A percentile compares a stretch with the other conserved stretches of the same genome.
phyloP scores from a whole-genome alignment of 495 filamentous ascomycete species.

The Thermochaetoides thermophila region DNA sequence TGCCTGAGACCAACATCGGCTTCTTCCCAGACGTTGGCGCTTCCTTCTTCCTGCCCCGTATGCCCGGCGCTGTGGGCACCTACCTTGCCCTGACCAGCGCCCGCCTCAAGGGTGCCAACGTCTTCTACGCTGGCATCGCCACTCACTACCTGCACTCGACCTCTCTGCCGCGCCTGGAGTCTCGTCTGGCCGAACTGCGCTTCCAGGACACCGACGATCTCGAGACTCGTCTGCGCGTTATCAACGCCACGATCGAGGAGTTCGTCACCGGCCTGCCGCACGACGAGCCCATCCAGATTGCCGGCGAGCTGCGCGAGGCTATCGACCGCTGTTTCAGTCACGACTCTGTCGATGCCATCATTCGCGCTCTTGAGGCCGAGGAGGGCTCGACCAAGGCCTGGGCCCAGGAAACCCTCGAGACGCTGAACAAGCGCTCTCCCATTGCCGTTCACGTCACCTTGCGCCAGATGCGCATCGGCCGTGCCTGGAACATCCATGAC shows the following conservation, averaged over 20 bases:
- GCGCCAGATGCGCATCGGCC: constrained; percentile 60
- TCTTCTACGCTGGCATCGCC: constrained; percentile 71
- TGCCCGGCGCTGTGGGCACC: constrained; percentile 71
- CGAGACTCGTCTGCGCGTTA: constrained; percentile 44
- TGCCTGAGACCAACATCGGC: constrained; percentile 95
- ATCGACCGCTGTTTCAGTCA: constrained; percentile 75
- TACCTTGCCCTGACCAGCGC: constrained; percentile 86
- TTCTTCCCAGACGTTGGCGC: constrained; percentile 97
- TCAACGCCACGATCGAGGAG: constrained; percentile 84
- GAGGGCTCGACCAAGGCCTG: constrained; percentile 39
- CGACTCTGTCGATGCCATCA: constrained; percentile 52
- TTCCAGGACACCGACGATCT: constrained; percentile 61
- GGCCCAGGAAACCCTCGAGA: constrained; percentile 59
- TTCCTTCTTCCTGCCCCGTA: constrained; percentile 82
- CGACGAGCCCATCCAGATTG: constrained; percentile 47
- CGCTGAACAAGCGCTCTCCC: constrained; percentile 60
- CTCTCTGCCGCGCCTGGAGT: constrained; percentile 60
- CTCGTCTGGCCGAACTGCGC: constrained; percentile 71
- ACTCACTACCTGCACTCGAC: constrained; percentile 93
- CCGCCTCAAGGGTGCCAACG: constrained; percentile 63
- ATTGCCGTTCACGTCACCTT: constrained; percentile 73
- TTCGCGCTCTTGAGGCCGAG: constrained; percentile 49
- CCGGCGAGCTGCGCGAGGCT: constrained; percentile 49
- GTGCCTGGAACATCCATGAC: constrained; percentile 59
- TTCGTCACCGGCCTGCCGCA: constrained; percentile 69